phyloP scores from a whole-genome alignment of 176 grass and related monocot genomes.

The Oropetium thomaeum region DNA sequence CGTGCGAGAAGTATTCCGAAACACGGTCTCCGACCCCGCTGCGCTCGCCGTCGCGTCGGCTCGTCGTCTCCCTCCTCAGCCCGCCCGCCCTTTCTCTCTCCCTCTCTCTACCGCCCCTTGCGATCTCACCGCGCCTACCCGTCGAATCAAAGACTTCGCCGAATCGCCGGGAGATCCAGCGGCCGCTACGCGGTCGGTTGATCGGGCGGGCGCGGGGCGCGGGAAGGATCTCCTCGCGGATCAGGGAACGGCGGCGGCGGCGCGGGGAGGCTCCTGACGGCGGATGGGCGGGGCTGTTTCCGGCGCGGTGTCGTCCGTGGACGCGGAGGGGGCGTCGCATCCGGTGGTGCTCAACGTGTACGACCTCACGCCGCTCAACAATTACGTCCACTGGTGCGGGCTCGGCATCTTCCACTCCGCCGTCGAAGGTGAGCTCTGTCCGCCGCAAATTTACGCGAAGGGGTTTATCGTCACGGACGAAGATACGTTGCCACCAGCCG shows the following conservation, averaged over 20 bases:
- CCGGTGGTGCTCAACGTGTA: conserved; percentile 83
- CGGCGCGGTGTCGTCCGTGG: conserved; percentile 14
- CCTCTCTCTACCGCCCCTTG: neutral
- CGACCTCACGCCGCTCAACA: conserved; percentile 95
- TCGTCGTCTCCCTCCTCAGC: conserved; percentile 14
- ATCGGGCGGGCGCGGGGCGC: neutral
- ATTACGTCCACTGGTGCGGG: conserved; percentile 91
- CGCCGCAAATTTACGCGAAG: neutral
- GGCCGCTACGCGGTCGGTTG: neutral
- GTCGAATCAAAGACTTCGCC: conserved; percentile 15
- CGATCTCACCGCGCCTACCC: neutral
- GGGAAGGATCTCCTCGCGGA: neutral
- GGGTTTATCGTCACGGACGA: neutral
- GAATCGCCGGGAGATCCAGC: neutral
- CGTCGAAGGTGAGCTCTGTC: conserved; percentile 63
- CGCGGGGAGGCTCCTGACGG: no score
- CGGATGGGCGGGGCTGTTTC: conserved; percentile 45
- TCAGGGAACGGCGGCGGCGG: neutral
- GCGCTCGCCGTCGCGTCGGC: conserved; percentile 18
- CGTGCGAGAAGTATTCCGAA: neutral
- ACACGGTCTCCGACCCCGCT: conserved; percentile 2
- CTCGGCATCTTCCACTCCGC: conserved; percentile 98
- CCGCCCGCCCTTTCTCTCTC: neutral
- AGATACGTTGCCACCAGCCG: neutral
- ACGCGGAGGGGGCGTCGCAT: conserved; percentile 20